Evolutionary conservation across 257 asterid genomes (phyloP), one percentile per base, ranked within the genome.

Genomic region (Striga asiatica): DNA sequence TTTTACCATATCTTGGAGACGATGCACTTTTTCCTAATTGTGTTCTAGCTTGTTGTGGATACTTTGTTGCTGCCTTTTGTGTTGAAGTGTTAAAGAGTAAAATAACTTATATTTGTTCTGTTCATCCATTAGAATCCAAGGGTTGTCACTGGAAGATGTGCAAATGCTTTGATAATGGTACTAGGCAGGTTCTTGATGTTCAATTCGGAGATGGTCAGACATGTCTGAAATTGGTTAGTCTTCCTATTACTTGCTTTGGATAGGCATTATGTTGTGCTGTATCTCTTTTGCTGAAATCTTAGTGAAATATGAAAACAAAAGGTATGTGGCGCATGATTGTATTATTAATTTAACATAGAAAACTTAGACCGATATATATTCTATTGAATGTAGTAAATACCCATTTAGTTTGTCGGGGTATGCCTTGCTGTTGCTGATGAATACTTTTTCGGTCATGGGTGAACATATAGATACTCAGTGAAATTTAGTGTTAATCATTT

Each of bases 221-320:
- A 16, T 6, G 48, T 74, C 78, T 91, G 74, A 91, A 81, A 80
- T 64, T 91, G 98, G 98, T 87, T 63, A 77, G 86, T 66, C 43
- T 43, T 61, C 32, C 24, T 52, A 18, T 57, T 66, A 54, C 54
- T 47, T 62, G 54, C 60, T 56, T 29, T 19, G n/a, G 43, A 22
- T 57, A 17, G 59, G 19, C 2, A 21, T 5, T 43, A 4, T 43
- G 14, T 14, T 43, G 48, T 41, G 12, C 48, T 17, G 4, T 2
- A 37, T 3, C 11, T 14, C 20, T 39, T 39, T 43, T 43, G 12
- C 27, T 18, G 13, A 17, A 17, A 8, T 43, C 50, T 7, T 1
- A 7, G 13, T 8, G 8, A 43, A 43, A 43, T n/a, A n/a, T n/a
- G n/a, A n/a, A n/a, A n/a, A n/a, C n/a, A 38, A 12, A 12, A 12